phyloP scores from a whole-genome alignment of 805 yeast species.

The Diddensiella transvaalensis region DNA sequence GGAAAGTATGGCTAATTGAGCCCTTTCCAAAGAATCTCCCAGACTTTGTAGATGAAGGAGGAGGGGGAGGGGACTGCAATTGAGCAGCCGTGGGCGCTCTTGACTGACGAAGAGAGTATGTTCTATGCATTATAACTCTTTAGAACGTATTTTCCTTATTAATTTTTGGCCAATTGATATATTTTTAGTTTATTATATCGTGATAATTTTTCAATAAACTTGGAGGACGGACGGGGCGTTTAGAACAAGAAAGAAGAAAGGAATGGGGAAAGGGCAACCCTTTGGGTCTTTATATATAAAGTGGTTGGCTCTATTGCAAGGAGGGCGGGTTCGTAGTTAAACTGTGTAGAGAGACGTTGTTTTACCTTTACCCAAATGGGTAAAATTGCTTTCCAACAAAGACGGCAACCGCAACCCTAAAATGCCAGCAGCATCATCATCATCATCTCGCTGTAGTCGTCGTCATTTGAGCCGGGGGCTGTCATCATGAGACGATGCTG shows the following conservation, averaged over 20 bases:
- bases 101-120: conserved; percentile 90
- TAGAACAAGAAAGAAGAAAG: not conserved
- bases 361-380: conserved; percentile 7
- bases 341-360: too few species aligned
- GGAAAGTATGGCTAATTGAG: conserved; percentile 40
- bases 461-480: not conserved
- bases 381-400: conserved; percentile 4
- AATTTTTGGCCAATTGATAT: not conserved
- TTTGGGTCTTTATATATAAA: too few species aligned
- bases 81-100: conserved; percentile 98
- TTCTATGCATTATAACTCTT: conserved; percentile 76
- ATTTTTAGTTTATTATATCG: too few species aligned
- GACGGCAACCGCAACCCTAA: not conserved
- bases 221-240: too few species aligned
- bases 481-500: too few species aligned
- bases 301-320: not conserved
- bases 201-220: too few species aligned
- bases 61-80: conserved; percentile 91
- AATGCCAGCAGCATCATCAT: not conserved
- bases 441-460: not conserved
- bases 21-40: conserved; percentile 88
- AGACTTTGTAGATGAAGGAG: conserved; percentile 81
- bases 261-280: not conserved
- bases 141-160: too few species aligned
- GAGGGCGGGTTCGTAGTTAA: too few species aligned